These are phyloP conservation scores for Babjeviella inositovora DNA, from an alignment of 805 yeast genomes.

Conservation along the genomic window DNA sequence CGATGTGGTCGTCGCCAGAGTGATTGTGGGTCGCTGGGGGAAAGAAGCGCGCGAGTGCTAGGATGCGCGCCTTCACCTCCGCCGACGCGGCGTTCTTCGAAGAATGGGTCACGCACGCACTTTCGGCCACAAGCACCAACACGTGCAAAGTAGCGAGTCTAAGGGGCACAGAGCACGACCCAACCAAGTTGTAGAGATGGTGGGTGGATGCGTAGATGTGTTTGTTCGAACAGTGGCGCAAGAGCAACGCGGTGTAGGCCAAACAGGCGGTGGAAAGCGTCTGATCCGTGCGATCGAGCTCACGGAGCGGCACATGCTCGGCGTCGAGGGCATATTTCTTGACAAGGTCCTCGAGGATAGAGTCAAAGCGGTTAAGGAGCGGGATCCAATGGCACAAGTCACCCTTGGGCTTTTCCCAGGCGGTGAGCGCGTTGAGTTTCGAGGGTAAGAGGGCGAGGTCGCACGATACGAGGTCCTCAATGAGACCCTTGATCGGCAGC, in stretches of 20 bases:
- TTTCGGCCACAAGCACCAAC: constrained; percentile 41
- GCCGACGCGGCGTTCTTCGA: constrained; percentile 26
- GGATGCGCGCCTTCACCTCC: constrained; percentile 22
- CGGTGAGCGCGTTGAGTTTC: constrained; percentile 7
- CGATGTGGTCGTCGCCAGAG: constrained; percentile 19
- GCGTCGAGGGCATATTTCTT: constrained; percentile 33
- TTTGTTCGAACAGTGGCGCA: constrained; percentile 57
- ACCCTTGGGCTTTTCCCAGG: constrained; percentile 22
- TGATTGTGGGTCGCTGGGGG: constrained; percentile 28
- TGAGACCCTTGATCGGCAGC: constrained; percentile 11
- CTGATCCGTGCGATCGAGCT: constrained; percentile 29
- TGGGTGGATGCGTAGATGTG: constrained; percentile 54
- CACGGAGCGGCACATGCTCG: constrained; percentile 26
- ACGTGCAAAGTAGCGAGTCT: constrained; percentile 45
- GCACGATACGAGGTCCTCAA: constrained; percentile 11
- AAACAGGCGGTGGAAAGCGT: constrained; percentile 31
- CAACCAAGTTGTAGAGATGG: constrained; percentile 38
- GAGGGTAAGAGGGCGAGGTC: constrained; percentile 9
- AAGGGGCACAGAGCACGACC: constrained; percentile 42
- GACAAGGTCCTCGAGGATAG: constrained; percentile 36
- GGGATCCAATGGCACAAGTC: constrained; percentile 65
- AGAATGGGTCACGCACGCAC: constrained; percentile 30
- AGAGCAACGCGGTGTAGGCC: constrained; percentile 41
- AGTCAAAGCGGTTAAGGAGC: constrained; percentile 62
- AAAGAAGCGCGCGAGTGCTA: constrained; percentile 34